phyloP scores from a whole-genome alignment of 176 grass and related monocot genomes.

The Carex parvula region DNA sequence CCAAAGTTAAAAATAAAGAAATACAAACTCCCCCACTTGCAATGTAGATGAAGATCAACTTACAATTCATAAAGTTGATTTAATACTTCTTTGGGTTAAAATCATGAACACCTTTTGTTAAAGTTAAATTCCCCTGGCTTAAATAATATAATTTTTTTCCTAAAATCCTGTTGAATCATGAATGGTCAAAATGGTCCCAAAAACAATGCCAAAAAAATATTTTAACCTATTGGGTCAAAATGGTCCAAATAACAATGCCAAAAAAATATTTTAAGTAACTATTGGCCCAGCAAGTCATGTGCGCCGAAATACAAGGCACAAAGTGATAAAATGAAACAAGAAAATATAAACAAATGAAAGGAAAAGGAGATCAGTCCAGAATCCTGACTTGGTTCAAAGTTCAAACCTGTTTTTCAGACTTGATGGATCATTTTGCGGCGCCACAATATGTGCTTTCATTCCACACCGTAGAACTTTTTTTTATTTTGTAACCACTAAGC shows the following conservation, averaged over 20 bases:
- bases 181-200: constrained; percentile 5
- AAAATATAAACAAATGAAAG: neutral
- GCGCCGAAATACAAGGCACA: neutral
- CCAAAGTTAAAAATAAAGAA: too few species aligned
- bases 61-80: too few species aligned
- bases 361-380: neutral
- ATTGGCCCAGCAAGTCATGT: constrained; percentile 12
- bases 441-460: neutral
- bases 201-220: neutral
- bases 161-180: neutral
- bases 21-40: too few species aligned
- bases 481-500: neutral
- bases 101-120: neutral
- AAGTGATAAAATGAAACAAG: neutral
- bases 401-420: neutral
- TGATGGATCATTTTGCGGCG: neutral
- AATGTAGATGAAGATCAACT: too few species aligned
- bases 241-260: neutral
- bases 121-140: neutral
- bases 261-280: neutral
- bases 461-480: neutral
- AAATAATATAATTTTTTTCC: neutral
- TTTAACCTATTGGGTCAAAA: neutral
- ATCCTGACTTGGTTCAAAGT: neutral
- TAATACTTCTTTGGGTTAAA: neutral